These are phyloP conservation scores for Boletus tylopilopsis DNA, from an alignment of 768 basidiomycete genomes.

Conservation along the genomic window DNA sequence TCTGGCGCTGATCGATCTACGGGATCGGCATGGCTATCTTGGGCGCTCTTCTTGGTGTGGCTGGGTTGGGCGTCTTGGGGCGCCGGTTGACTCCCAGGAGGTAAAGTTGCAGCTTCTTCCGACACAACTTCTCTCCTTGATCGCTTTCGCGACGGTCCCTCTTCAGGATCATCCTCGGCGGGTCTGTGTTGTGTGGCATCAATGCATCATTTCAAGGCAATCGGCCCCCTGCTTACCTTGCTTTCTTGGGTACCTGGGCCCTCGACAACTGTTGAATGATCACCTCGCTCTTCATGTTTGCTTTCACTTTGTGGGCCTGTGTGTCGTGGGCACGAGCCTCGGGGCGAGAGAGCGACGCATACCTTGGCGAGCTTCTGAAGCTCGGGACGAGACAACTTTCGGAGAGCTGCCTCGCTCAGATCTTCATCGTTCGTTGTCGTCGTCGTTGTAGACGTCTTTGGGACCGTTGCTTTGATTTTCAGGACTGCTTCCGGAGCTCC, in stretches of 20 bases:
- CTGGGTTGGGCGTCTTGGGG: neutral
- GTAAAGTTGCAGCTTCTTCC: neutral
- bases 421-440: neutral
- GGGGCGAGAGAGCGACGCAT: neutral
- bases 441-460: neutral
- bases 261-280: conserved; percentile 23
- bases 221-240: conserved; percentile 7
- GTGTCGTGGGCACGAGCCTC: neutral
- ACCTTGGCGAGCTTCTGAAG: conserved; percentile 29
- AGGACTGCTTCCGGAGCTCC: neutral
- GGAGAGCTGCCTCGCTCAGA: conserved; percentile 17
- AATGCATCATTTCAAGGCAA: neutral
- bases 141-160: conserved; percentile 16
- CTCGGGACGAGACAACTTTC: conserved; percentile 20
- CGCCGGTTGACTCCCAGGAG: neutral
- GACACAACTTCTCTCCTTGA: neutral
- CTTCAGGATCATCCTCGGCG: conserved; percentile 4
- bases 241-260: conserved; percentile 7
- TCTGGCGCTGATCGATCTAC: conserved; percentile 2
- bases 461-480: neutral
- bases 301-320: conserved; percentile 22
- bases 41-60: neutral
- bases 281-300: conserved; percentile 25
- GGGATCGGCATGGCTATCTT: neutral
- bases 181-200: neutral